Evolutionary conservation across 2,329 filamentous ascomycete species (phyloP).

Genomic region (Cryphonectria carpinicola): DNA sequence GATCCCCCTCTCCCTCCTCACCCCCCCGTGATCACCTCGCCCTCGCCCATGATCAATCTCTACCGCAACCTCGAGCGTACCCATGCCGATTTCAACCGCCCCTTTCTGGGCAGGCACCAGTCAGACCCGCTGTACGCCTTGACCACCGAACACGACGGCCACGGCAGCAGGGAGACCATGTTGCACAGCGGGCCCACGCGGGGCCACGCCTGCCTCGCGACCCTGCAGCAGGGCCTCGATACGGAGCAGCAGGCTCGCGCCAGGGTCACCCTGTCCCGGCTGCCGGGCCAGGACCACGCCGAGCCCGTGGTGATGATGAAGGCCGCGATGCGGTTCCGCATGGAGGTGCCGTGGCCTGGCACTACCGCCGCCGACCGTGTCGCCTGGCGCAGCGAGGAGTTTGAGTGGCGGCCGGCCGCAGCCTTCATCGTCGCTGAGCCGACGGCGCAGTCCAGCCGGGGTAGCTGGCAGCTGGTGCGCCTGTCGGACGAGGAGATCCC

Average conservation of each 20-base stretch:
- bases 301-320: conserved; percentile 20
- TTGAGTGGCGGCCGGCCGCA: conserved; percentile 48
- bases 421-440: conserved; percentile 41
- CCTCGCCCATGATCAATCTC: conserved; percentile 40
- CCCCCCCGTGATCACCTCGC: conserved; percentile 33
- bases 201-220: conserved; percentile 37
- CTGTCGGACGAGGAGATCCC: conserved; percentile 33
- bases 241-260: conserved; percentile 23
- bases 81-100: conserved; percentile 17
- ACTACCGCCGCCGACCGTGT: not conserved
- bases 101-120: conserved; percentile 39
- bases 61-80: conserved; percentile 33
- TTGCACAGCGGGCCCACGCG: conserved; percentile 41
- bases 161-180: conserved; percentile 33
- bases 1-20: no score
- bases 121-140: conserved; percentile 40
- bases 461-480: conserved; percentile 49
- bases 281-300: conserved; percentile 27
- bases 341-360: conserved; percentile 39
- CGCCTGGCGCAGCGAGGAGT: conserved; percentile 38
- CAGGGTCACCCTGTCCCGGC: conserved; percentile 38
- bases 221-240: conserved; percentile 30
- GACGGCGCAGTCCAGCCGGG: conserved; percentile 32
- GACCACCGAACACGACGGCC: conserved; percentile 31
- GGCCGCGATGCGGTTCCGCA: conserved; percentile 35